Conservation (phyloP, 495 filamentous ascomycete genomes). For the Penicillium samsonianum region DNA sequence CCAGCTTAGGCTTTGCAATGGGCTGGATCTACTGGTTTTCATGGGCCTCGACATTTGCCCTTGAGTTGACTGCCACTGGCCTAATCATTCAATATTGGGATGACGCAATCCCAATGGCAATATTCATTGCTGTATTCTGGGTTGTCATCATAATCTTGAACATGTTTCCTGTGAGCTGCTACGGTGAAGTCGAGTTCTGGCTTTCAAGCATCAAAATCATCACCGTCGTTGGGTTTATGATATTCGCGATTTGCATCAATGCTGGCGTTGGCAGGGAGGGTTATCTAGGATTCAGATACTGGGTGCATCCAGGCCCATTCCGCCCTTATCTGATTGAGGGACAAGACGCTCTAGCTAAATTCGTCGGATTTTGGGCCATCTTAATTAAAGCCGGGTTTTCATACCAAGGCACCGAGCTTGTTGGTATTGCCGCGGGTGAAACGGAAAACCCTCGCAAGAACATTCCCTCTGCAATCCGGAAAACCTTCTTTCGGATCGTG, state of each 20-base stretch:
- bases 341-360: constrained; percentile 54
- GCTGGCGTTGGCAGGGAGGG: constrained; percentile 57
- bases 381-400: constrained; percentile 57
- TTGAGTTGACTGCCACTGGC: constrained; percentile 66
- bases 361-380: constrained; percentile 37
- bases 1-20: constrained; percentile 68
- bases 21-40: constrained; percentile 69
- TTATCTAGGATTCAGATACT: constrained; percentile 61
- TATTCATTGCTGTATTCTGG: constrained; percentile 71
- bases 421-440: constrained; percentile 69
- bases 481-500: constrained; percentile 70
- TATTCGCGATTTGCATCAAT: constrained; percentile 63
- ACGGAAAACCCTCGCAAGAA: constrained; percentile 65
- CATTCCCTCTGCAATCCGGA: constrained; percentile 65
- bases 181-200: constrained; percentile 64
- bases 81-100: constrained; percentile 71
- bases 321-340: constrained; percentile 39
- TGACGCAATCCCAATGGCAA: constrained; percentile 52
- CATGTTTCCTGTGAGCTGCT: constrained; percentile 53
- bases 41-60: constrained; percentile 58
- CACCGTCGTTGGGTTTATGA: constrained; percentile 59
- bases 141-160: constrained; percentile 63
- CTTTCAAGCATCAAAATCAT: constrained; percentile 61
- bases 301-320: constrained; percentile 65
- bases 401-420: constrained; percentile 64